Percentiles rank a stretch among this genome's conserved stretches.
These are phyloP conservation scores for Coemansia nantahalensis DNA, from an alignment of 192 early-diverging fungal genomes.

Conservation along the genomic window DNA sequence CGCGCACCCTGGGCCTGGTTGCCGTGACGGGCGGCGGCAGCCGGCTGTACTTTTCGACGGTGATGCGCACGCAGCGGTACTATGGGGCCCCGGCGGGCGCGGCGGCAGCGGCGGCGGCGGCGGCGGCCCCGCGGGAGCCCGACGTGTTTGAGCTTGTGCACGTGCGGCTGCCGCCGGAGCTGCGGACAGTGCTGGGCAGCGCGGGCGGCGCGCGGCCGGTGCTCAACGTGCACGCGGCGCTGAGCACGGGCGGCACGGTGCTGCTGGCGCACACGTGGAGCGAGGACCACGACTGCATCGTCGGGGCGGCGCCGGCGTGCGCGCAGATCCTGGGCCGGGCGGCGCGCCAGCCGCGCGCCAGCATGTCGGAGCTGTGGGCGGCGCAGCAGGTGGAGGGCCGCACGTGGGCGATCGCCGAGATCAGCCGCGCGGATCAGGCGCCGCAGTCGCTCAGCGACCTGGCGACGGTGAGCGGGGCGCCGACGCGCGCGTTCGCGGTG, in stretches of 20 bases:
- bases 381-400: constrained; percentile 68
- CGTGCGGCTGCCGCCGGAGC: constrained; percentile 65
- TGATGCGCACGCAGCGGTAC: constrained; percentile 43
- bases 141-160: constrained; percentile 62
- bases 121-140: constrained; percentile 34
- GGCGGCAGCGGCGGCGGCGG: neutral
- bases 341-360: constrained; percentile 28
- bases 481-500: constrained; percentile 65
- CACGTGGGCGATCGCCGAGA: constrained; percentile 77
- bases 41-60: constrained; percentile 71
- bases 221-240: constrained; percentile 60
- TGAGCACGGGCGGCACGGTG: constrained; percentile 66
- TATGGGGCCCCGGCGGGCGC: constrained; percentile 21
- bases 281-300: constrained; percentile 70
- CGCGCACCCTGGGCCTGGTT: constrained; percentile 66
- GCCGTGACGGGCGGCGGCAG: constrained; percentile 74
- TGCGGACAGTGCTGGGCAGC: constrained; percentile 26
- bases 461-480: constrained; percentile 55
- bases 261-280: constrained; percentile 63
- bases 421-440: constrained; percentile 18
- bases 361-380: constrained; percentile 53
- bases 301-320: constrained; percentile 61
- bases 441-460: constrained; percentile 61
- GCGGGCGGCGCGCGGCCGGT: constrained; percentile 8
- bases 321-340: constrained; percentile 54